phyloP scores from a whole-genome alignment of 345 rosid species.

The Abelmoschus esculentus region DNA sequence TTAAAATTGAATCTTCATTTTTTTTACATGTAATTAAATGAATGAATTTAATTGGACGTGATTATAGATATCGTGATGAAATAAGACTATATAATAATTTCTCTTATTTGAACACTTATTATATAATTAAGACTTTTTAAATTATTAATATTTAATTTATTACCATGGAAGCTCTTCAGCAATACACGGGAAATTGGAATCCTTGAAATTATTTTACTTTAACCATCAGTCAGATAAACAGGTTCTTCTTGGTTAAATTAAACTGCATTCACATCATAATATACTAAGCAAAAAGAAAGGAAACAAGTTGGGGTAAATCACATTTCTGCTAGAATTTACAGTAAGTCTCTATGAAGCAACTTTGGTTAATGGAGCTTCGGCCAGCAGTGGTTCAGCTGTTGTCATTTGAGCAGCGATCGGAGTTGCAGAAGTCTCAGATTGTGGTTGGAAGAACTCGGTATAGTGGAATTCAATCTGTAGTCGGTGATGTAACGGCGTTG shows the following conservation, averaged over 20 bases:
- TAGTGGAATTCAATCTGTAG: slow-evolving; percentile 87
- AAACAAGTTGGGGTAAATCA: slow-evolving; percentile 26
- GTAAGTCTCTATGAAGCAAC: slow-evolving; percentile 18
- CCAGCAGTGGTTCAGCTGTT: not conserved
- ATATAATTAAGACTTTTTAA: too few relatives aligned
- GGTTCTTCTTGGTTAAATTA: slow-evolving; percentile 24
- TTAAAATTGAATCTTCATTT: too few relatives aligned
- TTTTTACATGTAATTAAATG: too few relatives aligned
- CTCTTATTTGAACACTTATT: too few relatives aligned
- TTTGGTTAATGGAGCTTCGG: slow-evolving; percentile 22
- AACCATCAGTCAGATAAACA: too few relatives aligned
- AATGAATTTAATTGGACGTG: too few relatives aligned
- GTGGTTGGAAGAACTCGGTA: slow-evolving; percentile 32
- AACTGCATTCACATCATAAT: slow-evolving; percentile 20
- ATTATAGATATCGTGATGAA: too few relatives aligned
- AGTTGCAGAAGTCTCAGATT: slow-evolving; percentile 16
- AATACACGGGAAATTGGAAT: not conserved
- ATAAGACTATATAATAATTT: too few relatives aligned
- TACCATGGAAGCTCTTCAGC: too few relatives aligned
- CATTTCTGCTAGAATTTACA: slow-evolving; percentile 35
- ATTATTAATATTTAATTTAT: too few relatives aligned
- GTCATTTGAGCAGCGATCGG: not conserved
- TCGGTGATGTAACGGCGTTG: slow-evolving; percentile 69
- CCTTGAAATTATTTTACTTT: too few relatives aligned
- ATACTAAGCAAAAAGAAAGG: slow-evolving; percentile 4